Conservation (phyloP, 2,329 filamentous ascomycete species). For the Diplodia mutila region DNA sequence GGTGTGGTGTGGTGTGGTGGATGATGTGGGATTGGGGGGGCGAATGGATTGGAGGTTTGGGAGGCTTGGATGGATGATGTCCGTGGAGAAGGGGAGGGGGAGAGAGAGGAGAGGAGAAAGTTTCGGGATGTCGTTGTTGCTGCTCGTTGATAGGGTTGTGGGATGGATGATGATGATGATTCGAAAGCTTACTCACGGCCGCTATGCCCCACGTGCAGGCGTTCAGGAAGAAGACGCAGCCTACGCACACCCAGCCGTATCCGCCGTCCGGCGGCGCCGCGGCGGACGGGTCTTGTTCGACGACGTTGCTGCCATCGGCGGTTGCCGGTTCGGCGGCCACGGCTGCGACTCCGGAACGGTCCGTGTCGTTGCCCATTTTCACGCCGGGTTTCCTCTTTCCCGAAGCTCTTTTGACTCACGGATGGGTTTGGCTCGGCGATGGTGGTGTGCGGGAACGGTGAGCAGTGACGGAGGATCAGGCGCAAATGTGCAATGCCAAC, state of each 20-base stretch:
- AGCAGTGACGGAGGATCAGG: too few relatives aligned
- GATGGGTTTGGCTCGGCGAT: background rate
- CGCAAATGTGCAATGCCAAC: too few relatives aligned
- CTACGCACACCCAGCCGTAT: slow-evolving; percentile 43
- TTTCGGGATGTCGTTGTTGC: background rate
- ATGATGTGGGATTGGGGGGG: too few relatives aligned
- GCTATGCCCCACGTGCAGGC: slow-evolving; percentile 39
- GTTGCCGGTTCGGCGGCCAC: background rate
- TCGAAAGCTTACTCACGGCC: slow-evolving; percentile 26
- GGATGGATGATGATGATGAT: too few relatives aligned
- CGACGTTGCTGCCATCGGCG: background rate
- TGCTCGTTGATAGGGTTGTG: too few relatives aligned
- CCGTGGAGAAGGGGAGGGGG: slow-evolving; percentile 18
- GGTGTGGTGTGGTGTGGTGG: too few relatives aligned
- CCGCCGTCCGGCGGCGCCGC: slow-evolving; percentile 35
- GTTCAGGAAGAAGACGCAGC: slow-evolving; percentile 36
- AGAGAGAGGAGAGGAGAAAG: background rate
- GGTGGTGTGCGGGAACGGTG: background rate
- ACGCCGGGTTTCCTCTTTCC: background rate
- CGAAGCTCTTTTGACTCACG: background rate
- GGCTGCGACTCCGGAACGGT: background rate
- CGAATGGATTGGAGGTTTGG: too few relatives aligned
- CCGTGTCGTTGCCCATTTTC: background rate
- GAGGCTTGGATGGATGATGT: too few relatives aligned
- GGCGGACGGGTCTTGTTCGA: slow-evolving; percentile 20